phyloP scores from a whole-genome alignment of 73 alveolate species.

The Tetrahymena elliotti region DNA sequence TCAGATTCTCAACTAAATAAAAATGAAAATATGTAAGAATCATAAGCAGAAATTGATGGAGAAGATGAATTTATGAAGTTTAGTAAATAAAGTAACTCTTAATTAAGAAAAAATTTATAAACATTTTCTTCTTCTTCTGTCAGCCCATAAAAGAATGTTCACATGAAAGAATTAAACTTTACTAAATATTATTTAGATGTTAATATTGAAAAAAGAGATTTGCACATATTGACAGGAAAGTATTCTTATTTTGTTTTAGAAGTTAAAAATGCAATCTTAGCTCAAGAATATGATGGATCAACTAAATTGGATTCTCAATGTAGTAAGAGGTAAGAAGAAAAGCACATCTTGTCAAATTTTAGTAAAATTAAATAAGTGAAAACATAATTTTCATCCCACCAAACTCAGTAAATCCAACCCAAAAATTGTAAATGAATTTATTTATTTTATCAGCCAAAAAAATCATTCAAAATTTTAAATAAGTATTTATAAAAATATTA shows the following conservation, averaged over 20 bases:
- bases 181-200: neutral
- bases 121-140: neutral
- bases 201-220: neutral
- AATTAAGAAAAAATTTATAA: no score
- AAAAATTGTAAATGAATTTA: no score
- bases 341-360: neutral
- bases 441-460: no score
- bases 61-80: neutral
- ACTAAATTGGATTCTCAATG: neutral
- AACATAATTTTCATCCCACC: no score
- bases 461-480: neutral
- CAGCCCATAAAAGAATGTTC: neutral
- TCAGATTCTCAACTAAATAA: neutral
- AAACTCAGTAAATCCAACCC: no score
- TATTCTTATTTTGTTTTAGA: neutral
- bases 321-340: neutral
- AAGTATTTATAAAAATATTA: neutral
- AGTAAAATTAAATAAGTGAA: no score
- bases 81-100: neutral
- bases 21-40: neutral
- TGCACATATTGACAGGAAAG: neutral
- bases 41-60: neutral
- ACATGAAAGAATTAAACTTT: neutral
- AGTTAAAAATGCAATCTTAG: neutral
- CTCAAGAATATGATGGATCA: neutral